Evolutionary conservation across 257 asterid species (phyloP).

Genomic region (Craterostigma plantagineum): DNA sequence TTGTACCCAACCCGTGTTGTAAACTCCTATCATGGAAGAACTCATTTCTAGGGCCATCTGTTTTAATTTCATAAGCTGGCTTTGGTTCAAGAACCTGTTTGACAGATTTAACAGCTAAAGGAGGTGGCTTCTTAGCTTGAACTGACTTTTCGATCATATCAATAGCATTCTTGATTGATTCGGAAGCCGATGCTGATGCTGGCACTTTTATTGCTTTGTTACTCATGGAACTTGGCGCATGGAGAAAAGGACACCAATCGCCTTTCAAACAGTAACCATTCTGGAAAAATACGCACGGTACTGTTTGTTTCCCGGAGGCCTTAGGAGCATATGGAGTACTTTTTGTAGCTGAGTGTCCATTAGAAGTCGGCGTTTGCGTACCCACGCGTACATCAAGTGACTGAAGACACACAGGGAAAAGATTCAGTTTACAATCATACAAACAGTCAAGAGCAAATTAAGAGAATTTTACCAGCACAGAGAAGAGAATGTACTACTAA

Average conservation of each 20-base stretch:
- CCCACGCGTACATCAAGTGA: conserved; percentile 73
- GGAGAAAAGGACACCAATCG: conserved; percentile 75
- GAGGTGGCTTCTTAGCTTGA: conserved; percentile 24
- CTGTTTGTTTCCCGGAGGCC: conserved; percentile 41
- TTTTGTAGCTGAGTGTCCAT: conserved; percentile 26
- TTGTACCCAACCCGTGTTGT: conserved; percentile 10
- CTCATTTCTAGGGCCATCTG: conserved; percentile 21
- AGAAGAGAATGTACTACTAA: conserved; percentile 24
- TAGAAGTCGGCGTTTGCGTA: conserved; percentile 29
- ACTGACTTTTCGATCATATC: background rate
- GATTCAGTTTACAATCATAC: background rate
- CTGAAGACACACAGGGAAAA: conserved; percentile 17
- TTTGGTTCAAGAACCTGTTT: conserved; percentile 13
- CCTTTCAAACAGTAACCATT: conserved; percentile 66
- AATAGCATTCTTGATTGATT: conserved; percentile 14
- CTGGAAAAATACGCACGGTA: conserved; percentile 65
- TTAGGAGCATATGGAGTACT: conserved; percentile 21
- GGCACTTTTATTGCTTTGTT: conserved; percentile 25
- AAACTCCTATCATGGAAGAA: conserved; percentile 14
- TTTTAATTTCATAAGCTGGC: conserved; percentile 15
- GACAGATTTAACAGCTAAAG: conserved; percentile 18
- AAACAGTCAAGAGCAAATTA: background rate
- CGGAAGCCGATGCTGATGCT: conserved; percentile 19
- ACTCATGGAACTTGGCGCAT: conserved; percentile 28
- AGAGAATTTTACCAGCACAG: conserved; percentile 3